These are phyloP conservation scores for Hymenotorrendiella dingleyae DNA, from an alignment of 2,329 filamentous ascomycete genomes.

Conservation along the genomic window DNA sequence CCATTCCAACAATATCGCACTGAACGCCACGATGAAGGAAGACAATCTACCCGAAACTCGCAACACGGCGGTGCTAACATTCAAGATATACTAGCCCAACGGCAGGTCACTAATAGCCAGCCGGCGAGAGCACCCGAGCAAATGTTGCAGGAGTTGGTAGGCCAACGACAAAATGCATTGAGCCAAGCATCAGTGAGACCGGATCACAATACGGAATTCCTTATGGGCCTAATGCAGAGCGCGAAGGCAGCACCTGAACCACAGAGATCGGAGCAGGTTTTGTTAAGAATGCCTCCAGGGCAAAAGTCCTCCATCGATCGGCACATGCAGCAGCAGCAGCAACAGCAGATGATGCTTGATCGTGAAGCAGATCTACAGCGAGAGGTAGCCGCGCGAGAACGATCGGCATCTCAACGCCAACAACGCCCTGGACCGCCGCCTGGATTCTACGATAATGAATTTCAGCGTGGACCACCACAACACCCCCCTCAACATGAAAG, in stretches of 20 bases:
- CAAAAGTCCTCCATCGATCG: slow-evolving; percentile 18
- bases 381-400: slow-evolving; percentile 23
- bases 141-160: slow-evolving; percentile 54
- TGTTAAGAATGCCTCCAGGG: slow-evolving; percentile 39
- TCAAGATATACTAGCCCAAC: slow-evolving; percentile 48
- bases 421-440: slow-evolving; percentile 27
- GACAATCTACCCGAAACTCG: slow-evolving; percentile 29
- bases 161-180: slow-evolving; percentile 50
- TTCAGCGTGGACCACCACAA: slow-evolving; percentile 22
- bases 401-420: slow-evolving; percentile 34
- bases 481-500: slow-evolving; percentile 28
- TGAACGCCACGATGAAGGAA: slow-evolving; percentile 27
- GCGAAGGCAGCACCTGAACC: slow-evolving; percentile 43
- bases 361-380: slow-evolving; percentile 25
- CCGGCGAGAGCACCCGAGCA: slow-evolving; percentile 49
- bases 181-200: slow-evolving; percentile 44
- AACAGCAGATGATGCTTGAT: slow-evolving; percentile 39
- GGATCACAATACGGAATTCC: slow-evolving; percentile 67
- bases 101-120: slow-evolving; percentile 32
- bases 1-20: slow-evolving; percentile 35
- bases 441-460: slow-evolving; percentile 29
- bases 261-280: slow-evolving; percentile 45
- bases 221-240: slow-evolving; percentile 75
- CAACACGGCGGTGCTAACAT: slow-evolving; percentile 29
- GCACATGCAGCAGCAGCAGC: slow-evolving; percentile 33